Conservation (phyloP, 2,329 filamentous ascomycete genomes). For the Exophiala calicioides region DNA sequence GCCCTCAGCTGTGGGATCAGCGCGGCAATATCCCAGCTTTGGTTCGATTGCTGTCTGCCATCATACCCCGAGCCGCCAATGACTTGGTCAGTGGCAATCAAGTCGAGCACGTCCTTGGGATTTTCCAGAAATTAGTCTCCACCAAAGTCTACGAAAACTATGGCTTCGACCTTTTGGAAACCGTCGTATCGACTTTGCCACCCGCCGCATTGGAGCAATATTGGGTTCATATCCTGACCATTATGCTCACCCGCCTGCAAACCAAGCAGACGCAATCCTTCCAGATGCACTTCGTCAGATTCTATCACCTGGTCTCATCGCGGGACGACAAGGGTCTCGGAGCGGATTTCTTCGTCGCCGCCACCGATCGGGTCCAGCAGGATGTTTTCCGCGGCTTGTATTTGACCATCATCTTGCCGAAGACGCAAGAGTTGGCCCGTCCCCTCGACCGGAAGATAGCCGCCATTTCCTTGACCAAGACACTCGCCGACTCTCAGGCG, state of each 20-base stretch:
- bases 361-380: conserved; percentile 78
- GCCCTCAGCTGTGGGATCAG: conserved; percentile 84
- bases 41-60: conserved; percentile 77
- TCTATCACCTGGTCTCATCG: conserved; percentile 90
- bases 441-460: conserved; percentile 91
- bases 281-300: conserved; percentile 82
- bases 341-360: conserved; percentile 84
- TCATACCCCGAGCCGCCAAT: conserved; percentile 74
- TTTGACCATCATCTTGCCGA: conserved; percentile 79
- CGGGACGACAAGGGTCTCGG: conserved; percentile 79
- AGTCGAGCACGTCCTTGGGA: conserved; percentile 83
- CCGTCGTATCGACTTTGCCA: conserved; percentile 71
- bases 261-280: conserved; percentile 80
- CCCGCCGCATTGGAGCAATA: conserved; percentile 69
- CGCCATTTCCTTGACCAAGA: conserved; percentile 90
- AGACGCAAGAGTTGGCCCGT: conserved; percentile 82
- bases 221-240: conserved; percentile 75
- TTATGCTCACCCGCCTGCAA: conserved; percentile 73
- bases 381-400: conserved; percentile 62
- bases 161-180: conserved; percentile 87
- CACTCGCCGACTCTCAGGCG: conserved; percentile 78
- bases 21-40: conserved; percentile 91
- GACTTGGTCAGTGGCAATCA: conserved; percentile 77
- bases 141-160: conserved; percentile 82
- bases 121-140: conserved; percentile 86